phyloP scores from a whole-genome alignment of 2,329 filamentous ascomycete species.

The Alternaria alternata region DNA sequence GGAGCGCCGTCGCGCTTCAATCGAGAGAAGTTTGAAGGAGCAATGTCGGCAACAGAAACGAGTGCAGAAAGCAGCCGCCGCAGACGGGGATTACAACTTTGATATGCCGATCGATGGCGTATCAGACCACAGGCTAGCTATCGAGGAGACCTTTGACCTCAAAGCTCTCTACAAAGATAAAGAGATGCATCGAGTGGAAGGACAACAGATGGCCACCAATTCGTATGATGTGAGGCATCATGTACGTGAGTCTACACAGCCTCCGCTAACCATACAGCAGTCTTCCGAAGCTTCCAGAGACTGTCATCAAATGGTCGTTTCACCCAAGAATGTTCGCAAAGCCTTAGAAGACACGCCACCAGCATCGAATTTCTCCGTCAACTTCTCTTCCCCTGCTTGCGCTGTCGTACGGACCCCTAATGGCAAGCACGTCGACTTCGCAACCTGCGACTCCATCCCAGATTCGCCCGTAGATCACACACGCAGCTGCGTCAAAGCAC shows the following conservation, averaged over 20 bases:
- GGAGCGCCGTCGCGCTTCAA: neutral
- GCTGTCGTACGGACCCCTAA: slow-evolving; percentile 2
- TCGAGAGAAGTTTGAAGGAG: neutral
- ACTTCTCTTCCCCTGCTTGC: neutral
- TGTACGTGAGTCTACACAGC: no score
- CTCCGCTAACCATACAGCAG: neutral
- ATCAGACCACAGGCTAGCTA: neutral
- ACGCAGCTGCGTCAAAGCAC: slow-evolving; percentile 28
- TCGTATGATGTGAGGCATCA: neutral
- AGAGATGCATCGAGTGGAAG: neutral
- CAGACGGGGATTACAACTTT: neutral
- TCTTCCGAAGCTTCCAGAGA: neutral
- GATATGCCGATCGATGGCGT: neutral
- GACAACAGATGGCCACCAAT: neutral
- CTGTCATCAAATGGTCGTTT: neutral
- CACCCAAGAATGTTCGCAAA: neutral
- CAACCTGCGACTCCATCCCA: slow-evolving; percentile 1
- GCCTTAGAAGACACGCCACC: slow-evolving; percentile 1
- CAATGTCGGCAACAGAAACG: neutral
- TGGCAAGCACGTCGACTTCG: slow-evolving; percentile 16
- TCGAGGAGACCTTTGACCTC: neutral
- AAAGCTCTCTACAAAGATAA: neutral
- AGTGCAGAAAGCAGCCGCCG: neutral
- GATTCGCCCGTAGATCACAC: slow-evolving; percentile 30
- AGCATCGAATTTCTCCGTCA: neutral